Evolutionary conservation across 169 alveolate species (phyloP).

Genomic region (Cryptosporidium ryanae): DNA sequence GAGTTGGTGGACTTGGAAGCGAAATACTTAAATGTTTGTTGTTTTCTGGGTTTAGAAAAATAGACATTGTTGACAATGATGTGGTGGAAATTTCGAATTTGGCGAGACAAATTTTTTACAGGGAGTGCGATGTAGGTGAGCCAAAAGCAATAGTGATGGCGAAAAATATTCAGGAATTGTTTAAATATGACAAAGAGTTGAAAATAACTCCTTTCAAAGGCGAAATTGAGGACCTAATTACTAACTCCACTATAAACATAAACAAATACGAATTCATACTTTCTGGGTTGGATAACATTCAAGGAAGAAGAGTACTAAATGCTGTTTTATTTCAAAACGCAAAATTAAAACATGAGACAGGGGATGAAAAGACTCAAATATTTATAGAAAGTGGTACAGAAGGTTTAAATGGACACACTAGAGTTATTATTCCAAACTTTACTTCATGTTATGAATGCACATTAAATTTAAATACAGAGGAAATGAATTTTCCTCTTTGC

Average conservation of each 20-base stretch:
- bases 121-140: conserved; percentile 39
- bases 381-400: conserved; percentile 66
- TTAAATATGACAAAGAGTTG: conserved; percentile 16
- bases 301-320: conserved; percentile 53
- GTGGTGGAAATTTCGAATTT: conserved; percentile 45
- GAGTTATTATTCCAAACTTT: conserved; percentile 28
- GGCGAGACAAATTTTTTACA: conserved; percentile 39
- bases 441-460: conserved; percentile 72
- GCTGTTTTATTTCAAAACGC: not conserved
- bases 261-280: conserved; percentile 10
- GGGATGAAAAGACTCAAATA: conserved; percentile 1
- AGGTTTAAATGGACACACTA: conserved; percentile 65
- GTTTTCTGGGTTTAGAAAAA: conserved; percentile 36
- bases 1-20: conserved; percentile 69
- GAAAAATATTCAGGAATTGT: not conserved
- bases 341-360: not conserved
- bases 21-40: conserved; percentile 43
- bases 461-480: conserved; percentile 28
- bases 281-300: conserved; percentile 45
- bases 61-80: conserved; percentile 57
- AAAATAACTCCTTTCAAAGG: conserved; percentile 23
- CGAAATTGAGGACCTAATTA: conserved; percentile 7
- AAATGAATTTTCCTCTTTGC: conserved; percentile 48
- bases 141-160: conserved; percentile 44
- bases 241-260: not conserved